A percentile compares a stretch with the other conserved stretches of the same genome.
Conservation (phyloP, 441 rosid species). For the Jatropha multifida region DNA sequence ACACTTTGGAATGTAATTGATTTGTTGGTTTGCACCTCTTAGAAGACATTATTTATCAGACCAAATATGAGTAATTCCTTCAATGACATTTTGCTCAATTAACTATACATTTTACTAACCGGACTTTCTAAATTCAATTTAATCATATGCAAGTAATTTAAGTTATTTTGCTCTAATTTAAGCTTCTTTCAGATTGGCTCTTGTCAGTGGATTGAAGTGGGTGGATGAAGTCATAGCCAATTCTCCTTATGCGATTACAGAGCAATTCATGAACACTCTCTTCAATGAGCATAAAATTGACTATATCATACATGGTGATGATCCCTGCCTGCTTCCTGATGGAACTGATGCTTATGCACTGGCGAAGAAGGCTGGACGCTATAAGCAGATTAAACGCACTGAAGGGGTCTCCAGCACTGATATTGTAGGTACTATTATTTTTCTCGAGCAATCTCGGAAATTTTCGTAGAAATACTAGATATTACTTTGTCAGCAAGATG, state of each 20-base stretch:
- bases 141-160: not conserved
- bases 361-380: constrained; percentile 90
- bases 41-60: not conserved
- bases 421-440: constrained; percentile 75
- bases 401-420: constrained; percentile 99
- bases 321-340: constrained; percentile 96
- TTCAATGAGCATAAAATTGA: constrained; percentile 88
- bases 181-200: constrained; percentile 54
- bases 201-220: constrained; percentile 96
- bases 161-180: constrained; percentile 7
- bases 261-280: constrained; percentile 80
- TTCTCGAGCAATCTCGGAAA: constrained; percentile 13
- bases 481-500: not conserved
- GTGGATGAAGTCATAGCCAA: constrained; percentile 90
- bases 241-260: constrained; percentile 95
- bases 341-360: constrained; percentile 94
- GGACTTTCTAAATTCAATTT: not conserved
- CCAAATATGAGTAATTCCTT: not conserved
- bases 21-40: not conserved
- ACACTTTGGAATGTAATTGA: not conserved
- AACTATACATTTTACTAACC: not conserved
- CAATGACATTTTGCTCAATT: not conserved
- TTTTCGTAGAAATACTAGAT: not conserved
- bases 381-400: constrained; percentile 97
- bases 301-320: constrained; percentile 94